Evolutionary conservation across 169 alveolate genomes (phyloP).

Genomic region (Hammondia hammondi): DNA sequence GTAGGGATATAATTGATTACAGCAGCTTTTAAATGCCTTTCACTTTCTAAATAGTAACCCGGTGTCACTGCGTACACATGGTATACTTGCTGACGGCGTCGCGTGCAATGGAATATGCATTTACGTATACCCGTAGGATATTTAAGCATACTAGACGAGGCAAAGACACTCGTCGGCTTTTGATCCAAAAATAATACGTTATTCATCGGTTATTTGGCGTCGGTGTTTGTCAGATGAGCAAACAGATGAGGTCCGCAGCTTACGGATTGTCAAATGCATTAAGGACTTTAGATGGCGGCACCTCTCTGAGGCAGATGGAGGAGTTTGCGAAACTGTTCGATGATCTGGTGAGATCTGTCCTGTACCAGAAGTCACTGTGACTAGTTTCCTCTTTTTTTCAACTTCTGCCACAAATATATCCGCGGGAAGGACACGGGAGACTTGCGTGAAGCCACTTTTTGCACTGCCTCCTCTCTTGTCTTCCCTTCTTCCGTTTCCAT

Average conservation of each 20-base stretch:
- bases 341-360: conserved; percentile 72
- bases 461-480: not conserved
- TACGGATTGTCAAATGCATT: conserved; percentile 73
- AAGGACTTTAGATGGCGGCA: conserved; percentile 71
- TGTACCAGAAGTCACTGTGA: not conserved
- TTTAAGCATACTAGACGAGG: no score
- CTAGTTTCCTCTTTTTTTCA: not conserved
- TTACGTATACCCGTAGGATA: no score
- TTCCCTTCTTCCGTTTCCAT: not conserved
- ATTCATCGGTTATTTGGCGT: no score
- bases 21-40: no score
- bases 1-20: no score
- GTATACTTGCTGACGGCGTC: no score
- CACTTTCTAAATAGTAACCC: no score
- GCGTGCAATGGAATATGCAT: no score
- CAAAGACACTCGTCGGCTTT: no score
- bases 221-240: conserved; percentile 70
- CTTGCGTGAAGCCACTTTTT: not conserved
- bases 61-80: no score
- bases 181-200: no score
- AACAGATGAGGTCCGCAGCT: conserved; percentile 67
- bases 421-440: not conserved
- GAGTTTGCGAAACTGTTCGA: conserved; percentile 83
- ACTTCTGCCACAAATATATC: not conserved
- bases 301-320: conserved; percentile 78